Base-by-base conservation (phyloP, 192 early-diverging fungal genomes). In the Coemansia sp. region DNA sequence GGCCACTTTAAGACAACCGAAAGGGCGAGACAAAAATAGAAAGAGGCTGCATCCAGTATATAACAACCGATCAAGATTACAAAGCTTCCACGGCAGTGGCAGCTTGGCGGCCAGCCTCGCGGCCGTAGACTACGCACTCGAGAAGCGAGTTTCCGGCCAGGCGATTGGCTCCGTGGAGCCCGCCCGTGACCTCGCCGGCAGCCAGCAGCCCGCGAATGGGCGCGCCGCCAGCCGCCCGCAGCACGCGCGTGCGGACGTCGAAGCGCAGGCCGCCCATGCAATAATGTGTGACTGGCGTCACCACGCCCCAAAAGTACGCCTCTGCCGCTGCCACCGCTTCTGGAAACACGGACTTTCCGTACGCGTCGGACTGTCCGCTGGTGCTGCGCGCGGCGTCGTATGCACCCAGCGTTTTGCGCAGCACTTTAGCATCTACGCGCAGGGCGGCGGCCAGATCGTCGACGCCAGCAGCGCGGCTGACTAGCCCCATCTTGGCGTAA, bases 101-200 rank as follows among this genome's bases (percentile, higher is more conserved):
- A 6, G 75, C 75, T 15, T 65, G 66, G 38, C 62, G 65, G 11
- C 95, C 95, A 56, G 95, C 92, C 49, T 94, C 93, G 67, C 95
- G 90, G 22, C 95, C 95, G 84, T 89, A 97, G 47, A 97, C 95
- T 12, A 96, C 94, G 69, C 95, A 97, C 52, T 91, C 94, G 49
- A 97, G 81, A n/a, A 97, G 82, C 28, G 93, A 96, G 53, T 89
- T 90, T 48, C 95, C 95, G 64, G 90, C 95, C 17, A 97, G 88
- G 75, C 95, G 93, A 84, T 97, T 97, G 59, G 93, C 94, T 47
- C 95, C 95, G 69, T 97, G 95, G 34, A 97, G 91, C 72, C 95
- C 95, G 69, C 95, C 95, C 54, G 91, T 91, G 71, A 97, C 90
- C 77, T 97, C 95, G 75, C 95, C 94, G 63, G 90, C 88, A 25